These are phyloP conservation scores for Melaleuca alternifolia DNA, from an alignment of 345 rosid species.

Conservation along the genomic window DNA sequence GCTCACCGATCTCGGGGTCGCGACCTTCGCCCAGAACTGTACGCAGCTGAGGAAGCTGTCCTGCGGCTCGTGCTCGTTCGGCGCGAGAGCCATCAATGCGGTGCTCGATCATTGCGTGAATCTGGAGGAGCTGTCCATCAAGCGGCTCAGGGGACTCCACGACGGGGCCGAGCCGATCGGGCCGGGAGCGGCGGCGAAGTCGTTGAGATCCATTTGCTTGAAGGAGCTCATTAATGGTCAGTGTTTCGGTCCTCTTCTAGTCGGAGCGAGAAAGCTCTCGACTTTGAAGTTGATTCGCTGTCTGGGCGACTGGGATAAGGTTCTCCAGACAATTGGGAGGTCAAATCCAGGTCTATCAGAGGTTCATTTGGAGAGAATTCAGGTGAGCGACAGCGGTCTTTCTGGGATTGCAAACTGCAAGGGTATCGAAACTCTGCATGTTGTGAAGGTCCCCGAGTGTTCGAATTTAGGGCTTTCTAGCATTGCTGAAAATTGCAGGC, in stretches of 20 bases:
- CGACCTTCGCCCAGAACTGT: slow-evolving; percentile 44
- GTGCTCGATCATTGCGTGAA: slow-evolving; percentile 45
- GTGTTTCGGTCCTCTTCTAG: slow-evolving; percentile 50
- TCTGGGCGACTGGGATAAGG: slow-evolving; percentile 72
- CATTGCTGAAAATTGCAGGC: slow-evolving; percentile 61
- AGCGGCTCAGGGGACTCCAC: slow-evolving; percentile 52
- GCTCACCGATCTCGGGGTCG: slow-evolving; percentile 69
- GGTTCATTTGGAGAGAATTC: slow-evolving; percentile 77
- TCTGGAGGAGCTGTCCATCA: slow-evolving; percentile 52
- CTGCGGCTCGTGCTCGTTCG: slow-evolving; percentile 72
- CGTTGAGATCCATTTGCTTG: slow-evolving; percentile 55
- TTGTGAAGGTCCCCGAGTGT: slow-evolving; percentile 73
- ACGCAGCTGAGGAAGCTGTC: slow-evolving; percentile 54
- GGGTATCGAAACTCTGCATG: slow-evolving; percentile 53
- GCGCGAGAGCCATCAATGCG: slow-evolving; percentile 62
- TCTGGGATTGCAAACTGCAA: slow-evolving; percentile 44
- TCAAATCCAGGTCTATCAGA: slow-evolving; percentile 22
- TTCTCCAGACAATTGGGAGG: slow-evolving; percentile 39
- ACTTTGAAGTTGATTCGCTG: slow-evolving; percentile 68
- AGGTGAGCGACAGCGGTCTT: slow-evolving; percentile 57
- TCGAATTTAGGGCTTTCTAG: slow-evolving; percentile 51
- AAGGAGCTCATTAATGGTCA: slow-evolving; percentile 75
- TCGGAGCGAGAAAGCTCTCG: slow-evolving; percentile 33
- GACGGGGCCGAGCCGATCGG: slow-evolving; percentile 30
- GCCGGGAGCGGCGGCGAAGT: slow-evolving; percentile 24